Evolutionary conservation across 305 asterid genomes (phyloP), one percentile per base, ranked within the genome.

Genomic region (Fraxinus xanthoxyloides): DNA sequence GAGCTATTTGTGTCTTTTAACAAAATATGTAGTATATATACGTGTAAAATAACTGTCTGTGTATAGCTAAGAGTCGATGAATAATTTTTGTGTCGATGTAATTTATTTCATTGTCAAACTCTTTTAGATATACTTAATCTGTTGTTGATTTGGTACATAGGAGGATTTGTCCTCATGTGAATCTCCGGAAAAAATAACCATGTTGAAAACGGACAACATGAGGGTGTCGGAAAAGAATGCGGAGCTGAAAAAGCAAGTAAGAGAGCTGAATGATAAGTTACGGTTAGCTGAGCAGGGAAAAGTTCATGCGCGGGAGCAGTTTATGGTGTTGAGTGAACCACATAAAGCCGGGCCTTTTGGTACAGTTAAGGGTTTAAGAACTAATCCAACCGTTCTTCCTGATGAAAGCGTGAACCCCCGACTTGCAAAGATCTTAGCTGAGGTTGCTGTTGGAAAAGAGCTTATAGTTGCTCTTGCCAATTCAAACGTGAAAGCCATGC

Each of bases 401-500:
- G 95, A 93, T 76, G 95, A 90, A 67, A 89, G 86, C 7, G 91
- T 90, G 43, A 91, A 93, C 85, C 95, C 95, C 5, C 88, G 97
- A 79, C 91, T 93, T 38, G 90, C 92, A 31, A 90, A 89, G 87
- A 85, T 92, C 84, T 87, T 93, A 83, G 83, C 87, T 10, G 84
- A 85, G 85, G 80, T 93, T 82, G 92, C 95, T 5, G 90, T 89
- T 7, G 80, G 85, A 5, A 93, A 89, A 82, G 98, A 93, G 89
- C 82, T 93, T 36, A 91, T 93, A 79, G 97, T 93, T 85, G 97
- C 97, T 75, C 85, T 93, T 77, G 98, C 98, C 75, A 93, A 93
- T 88, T 90, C 97, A 2, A 91, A 93, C 80, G 98, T 93, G 46
- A 91, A 83, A 82, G 30, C 77, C 35, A 91, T 86, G 95, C 89